phyloP scores from a whole-genome alignment of 2,329 filamentous ascomycete genomes.

The Aspergillus persii region DNA sequence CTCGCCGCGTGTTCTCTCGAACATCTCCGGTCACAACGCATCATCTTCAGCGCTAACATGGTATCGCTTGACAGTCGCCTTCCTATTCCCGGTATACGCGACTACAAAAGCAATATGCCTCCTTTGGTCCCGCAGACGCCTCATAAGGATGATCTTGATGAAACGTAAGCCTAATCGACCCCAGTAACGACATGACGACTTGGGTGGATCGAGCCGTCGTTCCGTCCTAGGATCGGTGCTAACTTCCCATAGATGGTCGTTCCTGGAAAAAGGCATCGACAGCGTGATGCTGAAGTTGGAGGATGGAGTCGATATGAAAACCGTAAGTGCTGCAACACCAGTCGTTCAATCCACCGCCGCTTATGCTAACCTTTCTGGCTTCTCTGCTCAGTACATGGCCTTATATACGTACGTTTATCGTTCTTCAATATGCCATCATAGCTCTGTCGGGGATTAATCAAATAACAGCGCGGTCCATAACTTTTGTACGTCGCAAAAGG shows the following conservation, averaged over 20 bases:
- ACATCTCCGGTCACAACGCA: not conserved
- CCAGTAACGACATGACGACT: not conserved
- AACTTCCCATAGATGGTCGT: constrained; percentile 68
- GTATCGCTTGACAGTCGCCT: not conserved
- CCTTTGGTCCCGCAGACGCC: constrained; percentile 45
- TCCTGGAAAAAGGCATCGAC: constrained; percentile 82
- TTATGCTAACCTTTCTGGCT: constrained; percentile 15
- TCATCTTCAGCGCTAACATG: not conserved
- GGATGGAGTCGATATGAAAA: constrained; percentile 89
- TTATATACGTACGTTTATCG: constrained; percentile 70
- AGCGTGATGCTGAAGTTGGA: constrained; percentile 92
- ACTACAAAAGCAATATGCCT: constrained; percentile 31
- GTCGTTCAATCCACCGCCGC: not conserved
- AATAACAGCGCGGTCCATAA: constrained; percentile 79
- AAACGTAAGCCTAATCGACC: constrained; percentile 53
- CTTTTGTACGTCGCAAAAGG: constrained; percentile 98
- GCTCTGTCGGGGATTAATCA: constrained; percentile 23
- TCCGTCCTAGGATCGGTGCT: constrained; percentile 11
- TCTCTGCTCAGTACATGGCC: constrained; percentile 73
- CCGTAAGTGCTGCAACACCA: constrained; percentile 51
- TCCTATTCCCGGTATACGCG: not conserved
- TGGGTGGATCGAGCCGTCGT: not conserved
- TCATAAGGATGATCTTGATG: constrained; percentile 58
- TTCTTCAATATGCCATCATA: not conserved
- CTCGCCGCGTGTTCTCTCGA: not conserved